These are phyloP conservation scores for Acrodontium crateriforme DNA, from an alignment of 2,329 filamentous ascomycete species.

Conservation along the genomic window DNA sequence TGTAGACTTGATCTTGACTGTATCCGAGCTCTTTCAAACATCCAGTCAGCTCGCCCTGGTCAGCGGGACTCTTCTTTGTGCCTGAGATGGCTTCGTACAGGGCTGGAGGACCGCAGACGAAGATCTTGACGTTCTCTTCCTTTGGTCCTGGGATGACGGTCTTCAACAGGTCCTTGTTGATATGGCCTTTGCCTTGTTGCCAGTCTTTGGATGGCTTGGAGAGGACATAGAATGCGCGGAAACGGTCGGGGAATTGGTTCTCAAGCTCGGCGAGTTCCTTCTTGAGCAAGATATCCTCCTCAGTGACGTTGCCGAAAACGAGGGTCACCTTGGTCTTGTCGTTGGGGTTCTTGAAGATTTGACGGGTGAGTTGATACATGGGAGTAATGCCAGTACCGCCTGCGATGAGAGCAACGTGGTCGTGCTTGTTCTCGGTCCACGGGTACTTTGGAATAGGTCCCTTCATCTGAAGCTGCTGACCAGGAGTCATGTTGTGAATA, in stretches of 20 bases:
- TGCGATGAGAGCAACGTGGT: constrained; percentile 76
- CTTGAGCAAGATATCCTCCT: constrained; percentile 87
- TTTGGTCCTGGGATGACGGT: constrained; percentile 88
- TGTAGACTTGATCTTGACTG: constrained; percentile 82
- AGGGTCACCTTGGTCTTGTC: constrained; percentile 98
- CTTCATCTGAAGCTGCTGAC: constrained; percentile 80
- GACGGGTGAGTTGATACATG: constrained; percentile 87
- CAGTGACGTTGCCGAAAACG: constrained; percentile 76
- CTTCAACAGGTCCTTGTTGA: constrained; percentile 88
- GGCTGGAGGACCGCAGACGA: constrained; percentile 85
- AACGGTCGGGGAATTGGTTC: constrained; percentile 88
- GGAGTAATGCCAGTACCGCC: constrained; percentile 94
- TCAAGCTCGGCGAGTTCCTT: constrained; percentile 73
- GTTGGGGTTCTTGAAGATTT: constrained; percentile 89
- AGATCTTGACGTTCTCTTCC: constrained; percentile 84
- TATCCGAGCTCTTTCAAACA: constrained; percentile 75
- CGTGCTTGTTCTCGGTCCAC: constrained; percentile 83
- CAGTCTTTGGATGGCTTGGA: constrained; percentile 72
- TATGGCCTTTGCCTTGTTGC: constrained; percentile 62
- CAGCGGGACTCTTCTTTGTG: constrained; percentile 74
- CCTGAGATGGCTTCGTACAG: constrained; percentile 91
- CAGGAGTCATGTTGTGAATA: constrained; percentile 67
- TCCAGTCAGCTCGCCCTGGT: constrained; percentile 82
- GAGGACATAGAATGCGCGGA: constrained; percentile 88
- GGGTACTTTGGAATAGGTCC: constrained; percentile 89